Conservation (phyloP, 768 basidiomycete genomes). For the Termitomyces titanicus region DNA sequence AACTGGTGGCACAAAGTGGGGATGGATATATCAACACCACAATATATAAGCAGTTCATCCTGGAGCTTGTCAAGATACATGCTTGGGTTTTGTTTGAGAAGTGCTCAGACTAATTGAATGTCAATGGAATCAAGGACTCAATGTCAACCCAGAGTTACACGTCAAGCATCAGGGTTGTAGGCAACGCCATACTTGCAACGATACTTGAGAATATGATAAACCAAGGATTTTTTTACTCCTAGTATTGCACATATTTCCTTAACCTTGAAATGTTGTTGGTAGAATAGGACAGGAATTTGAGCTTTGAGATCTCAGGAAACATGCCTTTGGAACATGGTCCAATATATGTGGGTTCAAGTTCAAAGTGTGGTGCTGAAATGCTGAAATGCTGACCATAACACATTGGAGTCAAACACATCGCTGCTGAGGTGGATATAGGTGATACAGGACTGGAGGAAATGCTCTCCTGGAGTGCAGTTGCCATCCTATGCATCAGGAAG, state of each 20-base stretch:
- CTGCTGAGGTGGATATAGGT: no score
- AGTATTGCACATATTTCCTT: conserved; percentile 17
- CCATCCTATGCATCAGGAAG: no score
- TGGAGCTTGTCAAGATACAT: background rate
- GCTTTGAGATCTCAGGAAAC: conserved; percentile 11
- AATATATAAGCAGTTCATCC: background rate
- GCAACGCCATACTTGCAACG: background rate
- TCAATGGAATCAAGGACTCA: background rate
- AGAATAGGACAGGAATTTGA: conserved; percentile 13
- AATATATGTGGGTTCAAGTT: background rate
- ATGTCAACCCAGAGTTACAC: background rate
- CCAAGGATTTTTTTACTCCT: conserved; percentile 15
- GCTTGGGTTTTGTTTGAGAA: background rate
- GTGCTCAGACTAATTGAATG: background rate
- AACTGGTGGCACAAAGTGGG: background rate
- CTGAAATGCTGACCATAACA: no score
- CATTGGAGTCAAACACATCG: no score
- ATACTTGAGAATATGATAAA: background rate
- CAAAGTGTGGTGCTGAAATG: background rate
- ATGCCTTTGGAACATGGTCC: background rate
- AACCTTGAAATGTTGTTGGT: conserved; percentile 9
- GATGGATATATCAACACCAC: background rate
- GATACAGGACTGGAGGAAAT: no score
- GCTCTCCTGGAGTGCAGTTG: no score
- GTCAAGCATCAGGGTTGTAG: background rate